Percentiles rank a stretch among this genome's conserved stretches.
Conservation (phyloP, 2,329 filamentous ascomycete species). For the Claviceps maximensis region DNA sequence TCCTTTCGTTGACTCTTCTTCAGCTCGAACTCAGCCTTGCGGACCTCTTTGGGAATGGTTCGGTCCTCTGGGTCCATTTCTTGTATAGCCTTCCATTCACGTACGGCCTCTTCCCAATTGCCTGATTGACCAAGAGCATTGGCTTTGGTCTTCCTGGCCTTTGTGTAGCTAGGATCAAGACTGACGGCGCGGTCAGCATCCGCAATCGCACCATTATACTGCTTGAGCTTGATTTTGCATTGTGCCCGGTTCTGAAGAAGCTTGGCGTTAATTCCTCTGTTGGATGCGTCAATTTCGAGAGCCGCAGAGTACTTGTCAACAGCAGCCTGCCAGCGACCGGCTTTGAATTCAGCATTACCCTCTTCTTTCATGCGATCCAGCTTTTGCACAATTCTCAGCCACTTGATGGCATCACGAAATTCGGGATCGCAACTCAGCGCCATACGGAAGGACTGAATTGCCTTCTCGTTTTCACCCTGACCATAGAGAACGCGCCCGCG, state of each 20-base stretch:
- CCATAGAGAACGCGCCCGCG: slow-evolving; percentile 78
- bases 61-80: slow-evolving; percentile 75
- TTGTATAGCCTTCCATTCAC: slow-evolving; percentile 75
- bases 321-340: slow-evolving; percentile 63
- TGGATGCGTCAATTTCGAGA: slow-evolving; percentile 70
- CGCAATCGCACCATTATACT: slow-evolving; percentile 65
- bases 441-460: slow-evolving; percentile 81
- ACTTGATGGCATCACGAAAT: slow-evolving; percentile 77
- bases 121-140: slow-evolving; percentile 77
- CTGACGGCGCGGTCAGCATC: slow-evolving; percentile 78
- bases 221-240: slow-evolving; percentile 71
- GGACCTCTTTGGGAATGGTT: slow-evolving; percentile 69
- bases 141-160: slow-evolving; percentile 87
- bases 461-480: slow-evolving; percentile 91
- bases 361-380: slow-evolving; percentile 88
- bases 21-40: slow-evolving; percentile 81
- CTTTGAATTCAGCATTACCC: slow-evolving; percentile 83
- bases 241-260: slow-evolving; percentile 86
- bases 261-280: slow-evolving; percentile 90
- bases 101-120: slow-evolving; percentile 82
- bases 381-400: slow-evolving; percentile 79
- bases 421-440: slow-evolving; percentile 86
- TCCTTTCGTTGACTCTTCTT: slow-evolving; percentile 98
- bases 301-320: slow-evolving; percentile 76
- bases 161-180: slow-evolving; percentile 73